phyloP scores from a whole-genome alignment of 352 stramenopile genomes.

The Phytopythium montanum region DNA sequence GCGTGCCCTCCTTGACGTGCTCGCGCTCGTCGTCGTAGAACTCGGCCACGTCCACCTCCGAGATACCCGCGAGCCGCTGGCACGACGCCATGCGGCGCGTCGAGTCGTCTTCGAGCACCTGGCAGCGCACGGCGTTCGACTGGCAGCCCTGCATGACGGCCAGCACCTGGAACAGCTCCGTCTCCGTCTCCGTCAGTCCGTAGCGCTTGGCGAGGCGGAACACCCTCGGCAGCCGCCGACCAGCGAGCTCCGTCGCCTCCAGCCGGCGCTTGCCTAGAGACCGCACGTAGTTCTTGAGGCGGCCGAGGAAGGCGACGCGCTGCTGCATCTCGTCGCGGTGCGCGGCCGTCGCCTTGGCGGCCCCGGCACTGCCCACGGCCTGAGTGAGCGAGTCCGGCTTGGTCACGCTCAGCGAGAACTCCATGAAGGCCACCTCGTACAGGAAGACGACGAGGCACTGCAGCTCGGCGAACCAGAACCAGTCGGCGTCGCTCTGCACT shows the following conservation, averaged over 20 bases:
- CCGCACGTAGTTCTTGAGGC: slow-evolving; percentile 57
- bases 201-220: slow-evolving; percentile 78
- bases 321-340: slow-evolving; percentile 78
- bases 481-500: slow-evolving; percentile 50
- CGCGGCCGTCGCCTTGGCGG: slow-evolving; percentile 49
- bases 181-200: slow-evolving; percentile 68
- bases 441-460: slow-evolving; percentile 79
- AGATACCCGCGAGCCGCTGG: slow-evolving; percentile 72
- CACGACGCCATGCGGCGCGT: slow-evolving; percentile 71
- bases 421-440: slow-evolving; percentile 84
- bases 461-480: slow-evolving; percentile 86
- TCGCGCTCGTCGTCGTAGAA: slow-evolving; percentile 84
- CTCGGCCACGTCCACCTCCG: slow-evolving; percentile 84
- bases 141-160: slow-evolving; percentile 83
- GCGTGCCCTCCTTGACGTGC: slow-evolving; percentile 85
- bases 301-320: slow-evolving; percentile 61
- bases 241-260: slow-evolving; percentile 30
- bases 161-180: slow-evolving; percentile 75
- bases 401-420: slow-evolving; percentile 81
- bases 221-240: slow-evolving; percentile 44
- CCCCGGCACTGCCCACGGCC: slow-evolving; percentile 3
- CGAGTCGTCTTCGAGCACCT: slow-evolving; percentile 83
- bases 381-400: slow-evolving; percentile 71
- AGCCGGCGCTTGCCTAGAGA: slow-evolving; percentile 53
- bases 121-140: slow-evolving; percentile 78